Conservation (phyloP, 1,284 basidiomycete genomes). For the Ustilago vetiveriae region DNA sequence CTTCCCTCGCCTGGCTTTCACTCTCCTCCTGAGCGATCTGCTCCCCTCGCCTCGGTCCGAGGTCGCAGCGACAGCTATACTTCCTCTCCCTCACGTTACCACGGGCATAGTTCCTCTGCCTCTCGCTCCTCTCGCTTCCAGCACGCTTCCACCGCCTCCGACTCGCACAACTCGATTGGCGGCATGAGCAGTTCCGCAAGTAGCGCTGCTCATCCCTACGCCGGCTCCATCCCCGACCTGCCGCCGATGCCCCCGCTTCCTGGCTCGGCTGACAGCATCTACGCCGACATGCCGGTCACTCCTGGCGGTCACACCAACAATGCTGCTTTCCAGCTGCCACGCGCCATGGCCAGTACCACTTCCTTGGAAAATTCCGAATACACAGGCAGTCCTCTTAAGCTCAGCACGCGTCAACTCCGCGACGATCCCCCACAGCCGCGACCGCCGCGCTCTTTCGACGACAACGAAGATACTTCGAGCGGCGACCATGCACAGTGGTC, state of each 20-base stretch:
- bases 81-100: slow-evolving; percentile 31
- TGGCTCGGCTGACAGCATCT: slow-evolving; percentile 19
- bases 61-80: slow-evolving; percentile 31
- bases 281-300: slow-evolving; percentile 40
- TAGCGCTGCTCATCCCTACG: slow-evolving; percentile 19
- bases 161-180: slow-evolving; percentile 34
- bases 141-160: slow-evolving; percentile 35
- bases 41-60: slow-evolving; percentile 7
- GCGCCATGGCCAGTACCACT: slow-evolving; percentile 41
- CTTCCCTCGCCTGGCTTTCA: slow-evolving; percentile 33
- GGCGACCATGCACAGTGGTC: slow-evolving; percentile 39
- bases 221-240: slow-evolving; percentile 20
- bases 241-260: slow-evolving; percentile 54
- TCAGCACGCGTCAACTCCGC: slow-evolving; percentile 19
- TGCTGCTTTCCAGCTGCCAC: slow-evolving; percentile 34
- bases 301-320: slow-evolving; percentile 38
- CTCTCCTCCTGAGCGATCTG: slow-evolving; percentile 20
- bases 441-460: slow-evolving; percentile 14
- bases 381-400: slow-evolving; percentile 26
- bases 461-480: slow-evolving; percentile 36
- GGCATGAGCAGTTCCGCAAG: slow-evolving; percentile 39
- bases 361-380: slow-evolving; percentile 36
- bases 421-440: slow-evolving; percentile 13
- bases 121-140: slow-evolving; percentile 40
- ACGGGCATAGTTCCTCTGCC: slow-evolving; percentile 17